A percentile compares a stretch with the other conserved stretches of the same genome.
These are phyloP conservation scores for Papiliotrema flavescens DNA, from an alignment of 1,284 basidiomycete species.

Conservation along the genomic window DNA sequence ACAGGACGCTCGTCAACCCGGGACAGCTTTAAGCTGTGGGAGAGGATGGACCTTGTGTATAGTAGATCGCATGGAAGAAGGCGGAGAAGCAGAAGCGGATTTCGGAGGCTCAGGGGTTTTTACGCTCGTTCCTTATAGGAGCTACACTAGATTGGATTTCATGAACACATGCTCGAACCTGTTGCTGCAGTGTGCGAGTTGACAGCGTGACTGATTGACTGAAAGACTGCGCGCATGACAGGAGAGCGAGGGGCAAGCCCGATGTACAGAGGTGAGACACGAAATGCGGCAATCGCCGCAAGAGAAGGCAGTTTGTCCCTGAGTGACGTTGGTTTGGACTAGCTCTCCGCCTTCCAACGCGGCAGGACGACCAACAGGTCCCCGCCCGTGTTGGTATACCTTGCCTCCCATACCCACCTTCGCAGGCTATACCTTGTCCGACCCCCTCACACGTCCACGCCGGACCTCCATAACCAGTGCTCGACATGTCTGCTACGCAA, in stretches of 20 bases:
- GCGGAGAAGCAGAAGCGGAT: slow-evolving; percentile 32
- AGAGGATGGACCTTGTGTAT: not conserved
- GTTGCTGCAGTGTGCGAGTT: no score
- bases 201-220: no score
- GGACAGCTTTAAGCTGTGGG: no score
- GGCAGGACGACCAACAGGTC: not conserved
- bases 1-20: not conserved
- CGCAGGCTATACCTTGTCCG: not conserved
- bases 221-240: no score
- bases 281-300: not conserved
- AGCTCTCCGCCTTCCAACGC: slow-evolving; percentile 2
- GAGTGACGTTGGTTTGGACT: not conserved
- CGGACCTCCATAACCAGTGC: not conserved
- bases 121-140: no score
- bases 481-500: slow-evolving; percentile 39
- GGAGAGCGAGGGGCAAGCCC: no score
- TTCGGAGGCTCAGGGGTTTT: not conserved
- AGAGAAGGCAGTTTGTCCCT: not conserved
- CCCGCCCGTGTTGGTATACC: not conserved
- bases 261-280: no score
- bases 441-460: not conserved
- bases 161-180: no score
- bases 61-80: slow-evolving; percentile 9
- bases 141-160: no score
- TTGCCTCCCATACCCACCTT: not conserved